Percentiles rank a stretch among this genome's conserved stretches.
Evolutionary conservation across 768 basidiomycete species (phyloP).

Genomic region (Calocera cornea): DNA sequence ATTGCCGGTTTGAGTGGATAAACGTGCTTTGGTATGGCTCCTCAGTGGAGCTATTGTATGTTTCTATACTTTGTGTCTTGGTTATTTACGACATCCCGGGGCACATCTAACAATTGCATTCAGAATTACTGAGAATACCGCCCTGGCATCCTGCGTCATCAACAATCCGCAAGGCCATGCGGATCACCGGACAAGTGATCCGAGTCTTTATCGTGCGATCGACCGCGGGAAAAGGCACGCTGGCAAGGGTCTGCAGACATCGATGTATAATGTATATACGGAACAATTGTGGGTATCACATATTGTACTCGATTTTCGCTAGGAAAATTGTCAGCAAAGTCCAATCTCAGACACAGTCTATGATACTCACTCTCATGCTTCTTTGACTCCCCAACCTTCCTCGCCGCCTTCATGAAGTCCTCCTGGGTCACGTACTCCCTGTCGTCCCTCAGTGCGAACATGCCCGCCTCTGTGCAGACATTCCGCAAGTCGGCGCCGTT

Average conservation of each 20-base stretch:
- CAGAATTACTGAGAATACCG: neutral
- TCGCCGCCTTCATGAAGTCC: conserved; percentile 87
- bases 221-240: neutral
- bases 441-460: conserved; percentile 98
- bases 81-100: neutral
- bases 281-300: conserved; percentile 7
- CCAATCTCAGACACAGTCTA: neutral
- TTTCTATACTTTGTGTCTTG: neutral
- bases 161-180: neutral
- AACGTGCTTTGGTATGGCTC: neutral
- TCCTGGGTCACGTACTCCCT: conserved; percentile 89
- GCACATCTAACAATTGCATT: neutral
- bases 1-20: neutral
- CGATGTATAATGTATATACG: neutral
- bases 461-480: conserved; percentile 88
- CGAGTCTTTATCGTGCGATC: neutral
- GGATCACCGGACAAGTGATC: neutral
- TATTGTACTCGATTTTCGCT: conserved; percentile 20
- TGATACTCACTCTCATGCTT: conserved; percentile 82
- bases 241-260: neutral
- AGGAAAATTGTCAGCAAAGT: neutral
- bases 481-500: conserved; percentile 96
- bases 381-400: conserved; percentile 93
- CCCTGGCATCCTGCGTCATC: neutral
- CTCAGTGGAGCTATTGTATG: neutral